These are phyloP conservation scores for Podospora fimiseda DNA, from an alignment of 495 filamentous ascomycete genomes.

Conservation along the genomic window DNA sequence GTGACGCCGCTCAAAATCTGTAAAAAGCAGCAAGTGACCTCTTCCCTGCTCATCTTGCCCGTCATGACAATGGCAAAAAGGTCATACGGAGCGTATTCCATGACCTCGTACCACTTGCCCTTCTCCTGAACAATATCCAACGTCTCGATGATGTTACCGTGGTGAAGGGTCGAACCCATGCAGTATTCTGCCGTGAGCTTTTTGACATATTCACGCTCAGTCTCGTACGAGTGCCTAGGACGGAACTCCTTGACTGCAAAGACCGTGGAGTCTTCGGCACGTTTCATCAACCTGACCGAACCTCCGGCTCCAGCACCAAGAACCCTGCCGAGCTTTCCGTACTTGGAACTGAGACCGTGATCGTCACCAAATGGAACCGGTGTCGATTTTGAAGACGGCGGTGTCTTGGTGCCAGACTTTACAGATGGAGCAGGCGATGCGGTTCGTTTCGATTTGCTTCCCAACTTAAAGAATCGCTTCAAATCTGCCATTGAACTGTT, in stretches of 20 bases:
- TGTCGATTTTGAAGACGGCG: slow-evolving; percentile 49
- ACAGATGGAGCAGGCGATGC: slow-evolving; percentile 52
- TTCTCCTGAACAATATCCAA: slow-evolving; percentile 96
- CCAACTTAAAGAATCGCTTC: slow-evolving; percentile 82
- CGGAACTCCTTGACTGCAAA: slow-evolving; percentile 98
- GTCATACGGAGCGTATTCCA: slow-evolving; percentile 98
- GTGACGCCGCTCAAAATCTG: slow-evolving; percentile 95
- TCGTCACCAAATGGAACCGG: slow-evolving; percentile 91
- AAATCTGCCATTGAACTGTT: slow-evolving; percentile 91
- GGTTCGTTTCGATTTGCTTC: slow-evolving; percentile 59
- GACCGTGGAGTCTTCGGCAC: slow-evolving; percentile 79
- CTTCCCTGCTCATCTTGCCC: slow-evolving; percentile 90
- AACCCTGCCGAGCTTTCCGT: slow-evolving; percentile 90
- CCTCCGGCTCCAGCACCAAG: slow-evolving; percentile 92
- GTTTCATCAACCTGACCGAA: slow-evolving; percentile 90
- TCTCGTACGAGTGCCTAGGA: slow-evolving; percentile 87
- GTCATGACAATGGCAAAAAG: slow-evolving; percentile 99
- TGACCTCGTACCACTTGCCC: slow-evolving; percentile 94
- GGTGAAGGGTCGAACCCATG: slow-evolving; percentile 92
- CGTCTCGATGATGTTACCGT: slow-evolving; percentile 98
- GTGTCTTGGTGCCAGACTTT: slow-evolving; percentile 50
- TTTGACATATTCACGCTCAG: slow-evolving; percentile 90
- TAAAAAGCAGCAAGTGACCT: slow-evolving; percentile 83
- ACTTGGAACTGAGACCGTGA: slow-evolving; percentile 83
- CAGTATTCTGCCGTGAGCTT: slow-evolving; percentile 99